phyloP scores from a whole-genome alignment of 495 filamentous ascomycete genomes.

The Aspergillus affinis region DNA sequence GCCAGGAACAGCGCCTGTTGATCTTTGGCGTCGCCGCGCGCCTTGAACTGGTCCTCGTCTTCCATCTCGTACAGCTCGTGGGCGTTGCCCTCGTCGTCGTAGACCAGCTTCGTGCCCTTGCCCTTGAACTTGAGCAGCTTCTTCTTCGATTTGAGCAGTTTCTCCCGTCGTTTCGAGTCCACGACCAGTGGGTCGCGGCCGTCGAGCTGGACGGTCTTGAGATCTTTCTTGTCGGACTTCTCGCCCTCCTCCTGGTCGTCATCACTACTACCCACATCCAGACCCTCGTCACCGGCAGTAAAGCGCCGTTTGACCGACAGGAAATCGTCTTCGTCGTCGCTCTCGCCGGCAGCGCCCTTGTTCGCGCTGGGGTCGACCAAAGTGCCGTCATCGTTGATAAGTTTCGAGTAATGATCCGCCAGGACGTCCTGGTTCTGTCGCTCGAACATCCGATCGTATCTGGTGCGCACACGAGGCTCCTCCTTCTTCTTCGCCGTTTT shows the following conservation, averaged over 20 bases:
- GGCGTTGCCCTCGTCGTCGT: slow-evolving; percentile 85
- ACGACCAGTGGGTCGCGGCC: slow-evolving; percentile 70
- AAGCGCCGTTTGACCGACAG: slow-evolving; percentile 84
- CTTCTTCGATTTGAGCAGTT: slow-evolving; percentile 91
- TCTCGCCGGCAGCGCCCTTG: slow-evolving; percentile 46
- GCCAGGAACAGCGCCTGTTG: slow-evolving; percentile 78
- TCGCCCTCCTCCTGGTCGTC: slow-evolving; percentile 22
- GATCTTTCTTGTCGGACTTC: slow-evolving; percentile 16
- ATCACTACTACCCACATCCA: slow-evolving; percentile 24
- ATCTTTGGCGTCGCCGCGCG: slow-evolving; percentile 67
- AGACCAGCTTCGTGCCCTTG: slow-evolving; percentile 79
- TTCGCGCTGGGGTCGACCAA: slow-evolving; percentile 32
- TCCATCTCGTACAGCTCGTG: slow-evolving; percentile 87
- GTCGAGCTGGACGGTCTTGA: slow-evolving; percentile 45
- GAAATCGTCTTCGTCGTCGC: slow-evolving; percentile 74
- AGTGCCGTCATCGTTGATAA: slow-evolving; percentile 67
- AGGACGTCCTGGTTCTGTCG: slow-evolving; percentile 92
- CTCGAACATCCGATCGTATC: slow-evolving; percentile 97
- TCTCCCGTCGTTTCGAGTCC: slow-evolving; percentile 90
- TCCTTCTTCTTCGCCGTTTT: slow-evolving; percentile 48
- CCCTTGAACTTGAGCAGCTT: slow-evolving; percentile 85
- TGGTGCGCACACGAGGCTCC: slow-evolving; percentile 77
- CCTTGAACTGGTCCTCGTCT: slow-evolving; percentile 73
- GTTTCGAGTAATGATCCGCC: slow-evolving; percentile 83
- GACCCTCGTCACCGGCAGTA: slow-evolving; percentile 47